A percentile compares a stretch with the other conserved stretches of the same genome.
phyloP scores from a whole-genome alignment of 768 basidiomycete species.

The Cystofilobasidium macerans region DNA sequence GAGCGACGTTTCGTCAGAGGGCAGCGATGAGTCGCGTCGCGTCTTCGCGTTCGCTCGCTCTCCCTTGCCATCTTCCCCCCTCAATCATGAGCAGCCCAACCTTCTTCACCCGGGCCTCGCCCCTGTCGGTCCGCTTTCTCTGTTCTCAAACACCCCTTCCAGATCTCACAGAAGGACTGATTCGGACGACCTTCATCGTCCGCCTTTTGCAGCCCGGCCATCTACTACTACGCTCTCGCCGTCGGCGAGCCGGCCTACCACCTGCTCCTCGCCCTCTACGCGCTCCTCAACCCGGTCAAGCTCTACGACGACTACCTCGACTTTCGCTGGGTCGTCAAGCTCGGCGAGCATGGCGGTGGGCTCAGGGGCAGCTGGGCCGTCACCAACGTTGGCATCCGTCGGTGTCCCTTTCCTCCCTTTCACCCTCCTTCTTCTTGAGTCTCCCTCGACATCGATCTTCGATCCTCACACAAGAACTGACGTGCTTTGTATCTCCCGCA shows the following conservation, averaged over 20 bases:
- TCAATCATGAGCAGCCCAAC: background rate
- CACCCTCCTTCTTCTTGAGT: too few species aligned
- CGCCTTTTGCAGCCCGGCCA: background rate
- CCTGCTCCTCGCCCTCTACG: conserved; percentile 33
- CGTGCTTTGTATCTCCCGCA: background rate
- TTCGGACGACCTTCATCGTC: background rate
- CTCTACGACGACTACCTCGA: conserved; percentile 29
- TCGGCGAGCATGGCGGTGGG: conserved; percentile 29
- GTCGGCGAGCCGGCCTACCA: conserved; percentile 33
- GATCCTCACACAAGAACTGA: too few species aligned
- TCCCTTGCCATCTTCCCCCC: too few species aligned
- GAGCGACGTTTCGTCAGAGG: too few species aligned
- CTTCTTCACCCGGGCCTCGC: background rate
- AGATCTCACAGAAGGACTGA: background rate
- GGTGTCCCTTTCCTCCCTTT: conserved; percentile 12
- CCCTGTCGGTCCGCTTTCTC: background rate
- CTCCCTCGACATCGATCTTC: too few species aligned
- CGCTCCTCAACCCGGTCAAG: conserved; percentile 29
- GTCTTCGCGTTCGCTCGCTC: too few species aligned
- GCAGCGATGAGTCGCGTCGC: too few species aligned
- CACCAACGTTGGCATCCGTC: conserved; percentile 34
- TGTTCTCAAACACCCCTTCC: too few species aligned
- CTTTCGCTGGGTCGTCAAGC: conserved; percentile 27
- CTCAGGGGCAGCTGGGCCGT: conserved; percentile 32
- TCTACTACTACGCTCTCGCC: conserved; percentile 32